These are phyloP conservation scores for Boletus tomentosulus DNA, from an alignment of 768 basidiomycete species.

Conservation along the genomic window DNA sequence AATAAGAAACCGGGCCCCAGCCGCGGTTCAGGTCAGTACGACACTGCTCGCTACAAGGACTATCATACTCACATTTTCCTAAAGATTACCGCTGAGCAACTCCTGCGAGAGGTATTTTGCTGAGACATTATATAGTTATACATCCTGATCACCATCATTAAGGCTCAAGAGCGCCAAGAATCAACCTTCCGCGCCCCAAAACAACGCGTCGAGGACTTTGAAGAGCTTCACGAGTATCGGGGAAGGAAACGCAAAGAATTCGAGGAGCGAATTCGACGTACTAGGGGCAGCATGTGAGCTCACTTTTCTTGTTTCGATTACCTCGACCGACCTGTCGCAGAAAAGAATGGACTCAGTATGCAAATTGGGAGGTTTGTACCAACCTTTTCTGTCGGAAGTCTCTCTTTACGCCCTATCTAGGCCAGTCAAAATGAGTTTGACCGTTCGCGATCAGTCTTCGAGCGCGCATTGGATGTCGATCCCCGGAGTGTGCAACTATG, in stretches of 20 bases:
- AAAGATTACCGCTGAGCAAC: constrained; percentile 97
- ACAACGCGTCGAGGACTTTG: constrained; percentile 95
- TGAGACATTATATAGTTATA: neutral
- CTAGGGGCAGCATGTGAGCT: constrained; percentile 73
- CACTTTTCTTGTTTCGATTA: neutral
- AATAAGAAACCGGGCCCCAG: constrained; percentile 95
- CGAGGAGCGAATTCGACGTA: constrained; percentile 81
- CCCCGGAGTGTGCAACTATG: constrained; percentile 86
- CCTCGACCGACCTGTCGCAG: constrained; percentile 33
- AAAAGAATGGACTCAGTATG: constrained; percentile 85
- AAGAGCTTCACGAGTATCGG: constrained; percentile 85
- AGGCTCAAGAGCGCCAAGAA: constrained; percentile 98
- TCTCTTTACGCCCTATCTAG: constrained; percentile 32
- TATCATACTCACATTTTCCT: constrained; percentile 14
- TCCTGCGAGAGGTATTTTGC: constrained; percentile 77
- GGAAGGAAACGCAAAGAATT: constrained; percentile 92
- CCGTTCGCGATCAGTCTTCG: constrained; percentile 91
- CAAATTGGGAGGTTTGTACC: constrained; percentile 71
- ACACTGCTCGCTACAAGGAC: neutral
- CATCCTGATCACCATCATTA: constrained; percentile 5
- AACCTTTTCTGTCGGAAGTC: neutral
- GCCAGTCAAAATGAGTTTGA: constrained; percentile 96
- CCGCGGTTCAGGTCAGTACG: constrained; percentile 75
- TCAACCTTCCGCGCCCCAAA: constrained; percentile 86
- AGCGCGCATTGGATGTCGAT: constrained; percentile 95